Percentiles rank a stretch among this genome's conserved stretches.
phyloP scores from a whole-genome alignment of 495 filamentous ascomycete genomes.

The Aspergillus kassunensis region DNA sequence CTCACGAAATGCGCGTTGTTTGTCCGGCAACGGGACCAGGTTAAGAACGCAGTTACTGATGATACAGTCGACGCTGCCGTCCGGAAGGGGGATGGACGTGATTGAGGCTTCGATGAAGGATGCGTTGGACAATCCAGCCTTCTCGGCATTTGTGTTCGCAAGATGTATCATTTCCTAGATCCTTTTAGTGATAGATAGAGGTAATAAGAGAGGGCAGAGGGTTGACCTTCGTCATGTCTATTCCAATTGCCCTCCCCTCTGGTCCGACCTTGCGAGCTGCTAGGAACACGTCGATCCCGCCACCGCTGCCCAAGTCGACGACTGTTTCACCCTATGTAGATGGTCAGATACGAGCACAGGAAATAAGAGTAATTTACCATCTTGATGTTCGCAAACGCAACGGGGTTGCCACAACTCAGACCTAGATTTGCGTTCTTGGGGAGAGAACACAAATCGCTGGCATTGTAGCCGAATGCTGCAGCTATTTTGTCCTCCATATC shows the following conservation, averaged over 20 bases:
- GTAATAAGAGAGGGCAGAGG: background rate
- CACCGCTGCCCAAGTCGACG: conserved; percentile 57
- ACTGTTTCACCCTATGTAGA: conserved; percentile 50
- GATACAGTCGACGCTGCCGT: conserved; percentile 47
- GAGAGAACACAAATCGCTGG: conserved; percentile 45
- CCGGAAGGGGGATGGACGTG: conserved; percentile 41
- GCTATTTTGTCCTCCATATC: conserved; percentile 35
- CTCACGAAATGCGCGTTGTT: conserved; percentile 52
- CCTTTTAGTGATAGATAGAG: background rate
- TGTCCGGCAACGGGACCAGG: conserved; percentile 52
- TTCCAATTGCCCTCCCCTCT: conserved; percentile 49
- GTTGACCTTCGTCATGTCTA: conserved; percentile 58
- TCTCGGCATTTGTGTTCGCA: conserved; percentile 32
- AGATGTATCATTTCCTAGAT: conserved; percentile 52
- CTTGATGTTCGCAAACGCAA: no score
- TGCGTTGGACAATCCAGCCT: conserved; percentile 31
- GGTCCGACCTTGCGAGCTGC: conserved; percentile 50
- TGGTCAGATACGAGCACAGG: no score
- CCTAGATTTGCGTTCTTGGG: conserved; percentile 20
- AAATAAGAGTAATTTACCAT: conserved; percentile 21
- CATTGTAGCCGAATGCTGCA: conserved; percentile 53
- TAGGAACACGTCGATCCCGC: conserved; percentile 58
- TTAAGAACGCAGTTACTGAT: conserved; percentile 61
- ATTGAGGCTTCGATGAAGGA: conserved; percentile 48
- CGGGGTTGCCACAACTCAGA: no score